Percentiles rank a stretch among this genome's conserved stretches.
Conservation (phyloP, 768 basidiomycete species). For the Cantharellus anzutake region DNA sequence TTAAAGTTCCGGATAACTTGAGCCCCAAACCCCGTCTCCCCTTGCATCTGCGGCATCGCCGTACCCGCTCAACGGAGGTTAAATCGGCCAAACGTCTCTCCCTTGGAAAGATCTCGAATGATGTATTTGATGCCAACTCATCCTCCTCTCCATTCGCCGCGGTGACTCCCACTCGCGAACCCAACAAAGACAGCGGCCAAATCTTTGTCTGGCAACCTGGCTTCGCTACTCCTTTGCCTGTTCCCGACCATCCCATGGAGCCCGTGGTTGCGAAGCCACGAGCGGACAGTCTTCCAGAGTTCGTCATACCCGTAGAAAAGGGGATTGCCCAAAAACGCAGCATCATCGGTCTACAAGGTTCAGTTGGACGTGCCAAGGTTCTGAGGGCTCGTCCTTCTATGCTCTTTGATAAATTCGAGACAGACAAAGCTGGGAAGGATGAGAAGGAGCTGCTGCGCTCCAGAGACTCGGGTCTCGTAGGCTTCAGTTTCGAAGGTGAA, state of each 20-base stretch:
- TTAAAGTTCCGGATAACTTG: neutral
- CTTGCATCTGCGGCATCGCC: neutral
- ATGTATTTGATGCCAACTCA: neutral
- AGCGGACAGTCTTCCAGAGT: neutral
- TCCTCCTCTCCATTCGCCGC: neutral
- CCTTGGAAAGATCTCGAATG: neutral
- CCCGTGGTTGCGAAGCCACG: neutral
- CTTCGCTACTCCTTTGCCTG: neutral
- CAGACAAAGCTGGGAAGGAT: neutral
- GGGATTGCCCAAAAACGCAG: neutral
- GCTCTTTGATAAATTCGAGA: neutral
- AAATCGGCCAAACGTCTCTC: neutral
- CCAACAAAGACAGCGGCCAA: neutral
- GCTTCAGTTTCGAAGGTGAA: neutral
- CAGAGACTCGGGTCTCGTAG: neutral
- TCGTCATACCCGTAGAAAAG: neutral
- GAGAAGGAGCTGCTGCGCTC: neutral
- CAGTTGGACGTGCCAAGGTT: neutral
- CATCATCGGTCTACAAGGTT: neutral
- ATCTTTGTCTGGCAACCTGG: neutral
- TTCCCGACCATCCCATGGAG: neutral
- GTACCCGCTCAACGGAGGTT: neutral
- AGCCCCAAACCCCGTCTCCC: neutral
- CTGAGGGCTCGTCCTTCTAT: neutral
- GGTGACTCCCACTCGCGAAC: neutral